Base-by-base conservation (phyloP, 345 rosid genomes). In the Carallia brachiata region DNA sequence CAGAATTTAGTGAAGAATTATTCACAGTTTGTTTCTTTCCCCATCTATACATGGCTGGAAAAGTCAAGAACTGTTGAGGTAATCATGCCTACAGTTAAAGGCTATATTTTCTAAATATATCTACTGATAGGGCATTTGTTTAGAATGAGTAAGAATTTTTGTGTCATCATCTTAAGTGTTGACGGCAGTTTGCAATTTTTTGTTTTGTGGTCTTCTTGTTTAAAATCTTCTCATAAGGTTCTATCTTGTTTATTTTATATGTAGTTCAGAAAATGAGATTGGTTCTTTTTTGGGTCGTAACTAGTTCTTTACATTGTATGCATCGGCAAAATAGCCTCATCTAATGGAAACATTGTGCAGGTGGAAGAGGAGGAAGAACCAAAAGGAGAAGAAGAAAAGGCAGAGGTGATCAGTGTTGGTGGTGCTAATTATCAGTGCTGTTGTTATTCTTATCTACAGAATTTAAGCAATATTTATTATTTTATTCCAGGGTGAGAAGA, bases 21-120 rank as follows among this genome's bases (percentile, higher is more conserved):
- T 67, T 95, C 99, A 37, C 99, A 95, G 77, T 95, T 92, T 47
- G 98, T 95, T 79, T 90, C 98, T 63, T 95, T 92, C 84, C 99
- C 99, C 58, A 90, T 95, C 80, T 95, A 86, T 71, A 90, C 97
- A 15, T 95, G 98, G 98, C 91, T 77, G 70, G 97, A 92, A 72
- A 92, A 95, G 76, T 90, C 99, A 60, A 87, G 90, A 72, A 92
- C 97, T 31, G 62, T 95, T 60, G 99, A 95, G 96, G 99, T 94
- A 71, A 83, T 77, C 31, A 39, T 23, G 52, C 30, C 10, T 58
- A n/a, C 63, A 27, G 55, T 17, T 34, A 23, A 36, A 10, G 23
- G 40, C 9, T 30, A 10, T 23, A 2, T 2, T 60, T 5, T 5
- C 6, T 16, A 8, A 19, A 23, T 5, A 55, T 27, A 55, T 18